These are phyloP conservation scores for Hypoxylon rubiginosum DNA, from an alignment of 2,329 filamentous ascomycete genomes.

Conservation along the genomic window DNA sequence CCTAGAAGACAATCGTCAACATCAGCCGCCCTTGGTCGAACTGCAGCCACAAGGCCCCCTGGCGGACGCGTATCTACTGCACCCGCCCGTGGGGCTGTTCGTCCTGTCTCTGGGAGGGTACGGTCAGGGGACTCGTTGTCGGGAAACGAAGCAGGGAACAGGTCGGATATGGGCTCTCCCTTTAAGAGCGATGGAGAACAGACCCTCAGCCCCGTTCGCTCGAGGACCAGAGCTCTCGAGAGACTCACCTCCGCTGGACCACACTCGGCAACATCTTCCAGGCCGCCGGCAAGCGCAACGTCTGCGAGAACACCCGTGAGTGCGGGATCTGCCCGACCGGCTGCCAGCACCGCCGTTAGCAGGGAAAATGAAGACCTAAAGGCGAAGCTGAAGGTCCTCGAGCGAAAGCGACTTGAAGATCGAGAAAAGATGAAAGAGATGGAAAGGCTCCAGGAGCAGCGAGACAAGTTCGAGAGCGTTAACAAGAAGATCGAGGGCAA, in stretches of 20 bases:
- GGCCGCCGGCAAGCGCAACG: constrained; percentile 48
- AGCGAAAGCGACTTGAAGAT: constrained; percentile 88
- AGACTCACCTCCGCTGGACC: constrained; percentile 59
- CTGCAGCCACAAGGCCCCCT: constrained; percentile 54
- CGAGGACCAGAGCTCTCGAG: constrained; percentile 66
- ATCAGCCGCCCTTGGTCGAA: constrained; percentile 57
- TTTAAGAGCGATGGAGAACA: constrained; percentile 66
- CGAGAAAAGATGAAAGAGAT: constrained; percentile 85
- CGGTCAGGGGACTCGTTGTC: constrained; percentile 63
- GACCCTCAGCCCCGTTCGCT: constrained; percentile 64
- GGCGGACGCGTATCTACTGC: constrained; percentile 57
- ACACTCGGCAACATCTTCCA: constrained; percentile 52
- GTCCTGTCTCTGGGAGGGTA: constrained; percentile 58
- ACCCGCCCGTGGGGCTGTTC: constrained; percentile 54
- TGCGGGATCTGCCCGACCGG: constrained; percentile 55
- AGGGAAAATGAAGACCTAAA: constrained; percentile 89
- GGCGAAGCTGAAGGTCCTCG: constrained; percentile 86
- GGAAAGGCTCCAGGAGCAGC: constrained; percentile 80
- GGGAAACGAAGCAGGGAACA: constrained; percentile 57
- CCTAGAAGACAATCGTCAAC: constrained; percentile 60
- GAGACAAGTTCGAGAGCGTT: constrained; percentile 83
- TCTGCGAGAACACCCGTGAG: constrained; percentile 48
- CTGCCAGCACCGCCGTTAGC: constrained; percentile 63
- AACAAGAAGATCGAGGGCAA: constrained; percentile 93
- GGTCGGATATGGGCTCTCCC: constrained; percentile 60